Conservation (phyloP, 371 early-diverging fungal species). For the Lichtheimia corymbifera region DNA sequence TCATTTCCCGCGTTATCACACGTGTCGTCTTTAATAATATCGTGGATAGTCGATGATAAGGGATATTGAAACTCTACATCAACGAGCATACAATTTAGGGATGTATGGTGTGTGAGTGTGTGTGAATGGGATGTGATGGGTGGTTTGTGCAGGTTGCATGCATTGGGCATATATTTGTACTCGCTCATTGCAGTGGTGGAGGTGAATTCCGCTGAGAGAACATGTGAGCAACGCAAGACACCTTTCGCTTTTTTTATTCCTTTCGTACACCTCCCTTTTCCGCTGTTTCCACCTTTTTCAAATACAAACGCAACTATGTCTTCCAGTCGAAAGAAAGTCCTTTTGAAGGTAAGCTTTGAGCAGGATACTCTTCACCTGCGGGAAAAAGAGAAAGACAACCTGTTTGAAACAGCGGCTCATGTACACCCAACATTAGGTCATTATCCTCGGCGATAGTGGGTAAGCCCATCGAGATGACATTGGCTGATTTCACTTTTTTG, state of each 20-base stretch:
- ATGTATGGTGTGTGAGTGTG: too few species aligned
- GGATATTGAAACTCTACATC: too few species aligned
- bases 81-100: too few species aligned
- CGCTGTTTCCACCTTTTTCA: neutral
- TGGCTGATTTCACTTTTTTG: neutral
- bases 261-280: neutral
- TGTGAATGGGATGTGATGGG: too few species aligned
- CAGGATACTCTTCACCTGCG: neutral
- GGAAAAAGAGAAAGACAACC: too few species aligned
- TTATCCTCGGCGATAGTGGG: conserved; percentile 92
- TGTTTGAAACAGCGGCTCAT: neutral
- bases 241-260: conserved; percentile 2
- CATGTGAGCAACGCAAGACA: conserved; percentile 3
- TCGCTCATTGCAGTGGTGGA: too few species aligned
- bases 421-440: conserved; percentile 64
- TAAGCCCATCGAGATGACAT: conserved; percentile 31
- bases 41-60: too few species aligned
- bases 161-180: too few species aligned
- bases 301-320: conserved; percentile 7
- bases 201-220: neutral
- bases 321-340: conserved; percentile 63
- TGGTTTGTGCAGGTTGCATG: too few species aligned
- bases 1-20: too few species aligned
- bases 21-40: too few species aligned
- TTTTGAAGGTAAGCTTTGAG: conserved; percentile 47